Conservation (phyloP, 164 flowering plant genomes). For the Nelumbo lutea region DNA sequence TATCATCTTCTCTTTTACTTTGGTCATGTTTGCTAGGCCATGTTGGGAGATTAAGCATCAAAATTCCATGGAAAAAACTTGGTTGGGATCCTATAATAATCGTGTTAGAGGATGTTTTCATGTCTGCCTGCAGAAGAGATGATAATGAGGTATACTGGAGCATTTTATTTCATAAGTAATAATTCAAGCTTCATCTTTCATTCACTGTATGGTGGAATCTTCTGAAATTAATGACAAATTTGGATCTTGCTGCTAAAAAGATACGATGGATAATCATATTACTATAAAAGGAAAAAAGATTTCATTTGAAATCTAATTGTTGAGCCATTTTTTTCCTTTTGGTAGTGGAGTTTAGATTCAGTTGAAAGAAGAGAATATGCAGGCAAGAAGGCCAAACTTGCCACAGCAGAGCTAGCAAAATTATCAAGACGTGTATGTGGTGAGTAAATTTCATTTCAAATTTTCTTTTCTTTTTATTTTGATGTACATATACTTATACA, state of each 20-base stretch:
- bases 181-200: not conserved
- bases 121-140: slow-evolving; percentile 57
- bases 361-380: slow-evolving; percentile 79
- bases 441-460: slow-evolving; percentile 27
- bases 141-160: slow-evolving; percentile 52
- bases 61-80: slow-evolving; percentile 89
- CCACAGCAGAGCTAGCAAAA: slow-evolving; percentile 91
- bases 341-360: slow-evolving; percentile 66
- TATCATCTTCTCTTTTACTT: slow-evolving; percentile 1
- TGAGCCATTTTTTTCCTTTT: slow-evolving; percentile 3
- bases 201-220: not conserved
- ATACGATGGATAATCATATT: not conserved
- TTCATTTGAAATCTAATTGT: not conserved
- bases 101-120: slow-evolving; percentile 60
- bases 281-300: slow-evolving; percentile 5
- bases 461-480: not conserved
- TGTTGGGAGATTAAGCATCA: slow-evolving; percentile 80
- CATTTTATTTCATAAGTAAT: not conserved
- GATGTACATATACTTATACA: too few relatives aligned
- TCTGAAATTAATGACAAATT: not conserved
- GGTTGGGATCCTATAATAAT: slow-evolving; percentile 85
- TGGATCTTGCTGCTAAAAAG: not conserved
- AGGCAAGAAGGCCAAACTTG: slow-evolving; percentile 88
- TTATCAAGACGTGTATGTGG: slow-evolving; percentile 81
- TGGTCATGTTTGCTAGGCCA: slow-evolving; percentile 38